phyloP scores from a whole-genome alignment of 345 rosid species.

The Psidium guajava region DNA sequence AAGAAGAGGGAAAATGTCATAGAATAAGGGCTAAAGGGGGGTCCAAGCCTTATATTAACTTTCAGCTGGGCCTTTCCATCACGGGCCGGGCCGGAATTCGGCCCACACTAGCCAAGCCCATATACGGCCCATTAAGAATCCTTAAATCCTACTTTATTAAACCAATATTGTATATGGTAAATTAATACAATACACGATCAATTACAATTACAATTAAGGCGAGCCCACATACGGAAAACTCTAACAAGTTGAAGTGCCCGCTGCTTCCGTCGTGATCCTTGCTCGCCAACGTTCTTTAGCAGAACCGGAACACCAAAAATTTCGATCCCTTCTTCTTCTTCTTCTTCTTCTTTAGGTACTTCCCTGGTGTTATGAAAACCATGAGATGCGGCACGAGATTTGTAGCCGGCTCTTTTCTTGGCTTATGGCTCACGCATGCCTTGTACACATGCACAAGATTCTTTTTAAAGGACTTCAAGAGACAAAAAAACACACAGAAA shows the following conservation, averaged over 20 bases:
- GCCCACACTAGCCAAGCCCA: too few relatives aligned
- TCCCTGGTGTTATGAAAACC: not conserved
- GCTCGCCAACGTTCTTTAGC: not conserved
- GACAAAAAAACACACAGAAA: accelerated
- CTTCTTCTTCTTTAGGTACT: not conserved
- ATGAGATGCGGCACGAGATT: not conserved
- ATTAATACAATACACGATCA: too few relatives aligned
- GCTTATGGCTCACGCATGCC: not conserved
- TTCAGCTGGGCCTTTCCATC: too few relatives aligned
- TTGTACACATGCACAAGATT: not conserved
- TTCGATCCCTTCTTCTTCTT: not conserved
- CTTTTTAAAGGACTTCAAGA: not conserved
- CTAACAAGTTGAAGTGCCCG: not conserved
- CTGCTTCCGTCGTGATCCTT: not conserved
- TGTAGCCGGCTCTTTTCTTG: not conserved
- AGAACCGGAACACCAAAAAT: not conserved
- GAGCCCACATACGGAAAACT: too few relatives aligned
- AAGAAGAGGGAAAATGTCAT: too few relatives aligned
- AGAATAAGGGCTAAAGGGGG: too few relatives aligned
- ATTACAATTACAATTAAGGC: too few relatives aligned
- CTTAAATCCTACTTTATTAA: too few relatives aligned
- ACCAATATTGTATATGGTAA: too few relatives aligned
- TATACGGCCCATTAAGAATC: too few relatives aligned
- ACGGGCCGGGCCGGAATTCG: too few relatives aligned
- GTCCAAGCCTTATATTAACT: too few relatives aligned